Base-by-base conservation (phyloP, 2,329 filamentous ascomycete species). In the Chalara sp. region DNA sequence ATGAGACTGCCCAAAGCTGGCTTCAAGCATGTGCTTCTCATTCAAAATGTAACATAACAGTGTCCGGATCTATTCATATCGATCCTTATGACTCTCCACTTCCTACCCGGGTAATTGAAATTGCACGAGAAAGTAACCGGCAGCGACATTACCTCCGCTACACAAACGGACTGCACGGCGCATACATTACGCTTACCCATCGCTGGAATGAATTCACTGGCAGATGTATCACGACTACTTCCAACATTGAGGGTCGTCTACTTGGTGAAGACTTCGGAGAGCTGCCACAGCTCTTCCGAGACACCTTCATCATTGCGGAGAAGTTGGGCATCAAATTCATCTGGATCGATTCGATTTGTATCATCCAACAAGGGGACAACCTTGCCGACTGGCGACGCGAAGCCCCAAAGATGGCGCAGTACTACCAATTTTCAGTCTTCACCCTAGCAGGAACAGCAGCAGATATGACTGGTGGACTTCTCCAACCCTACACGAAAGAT, bases 301-400 rank as follows among this genome's bases (percentile, higher is more conserved):
- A 53, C 13, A 33, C 45, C 4, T 40, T 53, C 31, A 6, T 37
- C 7, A 37, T 50, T 32, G 32, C 48, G 3, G n/a, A 32, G 12
- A 44, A 43, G 31, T 12, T 50, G n/a, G 39, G 43, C n/a, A 33
- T 46, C 21, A 42, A 32, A 6, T 50, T 39, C 33, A 41, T 53
- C 29, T 53, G 51, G 51, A 53, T 50, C 29, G 51, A 53, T 32
- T 53, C 51, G 6, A 29, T 50, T 5, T 53, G 51, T 13, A 53
- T 53, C 11, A 50, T 53, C 21, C 51, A 53, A n/a, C n/a, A 44
- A 32, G 47, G 51, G 7, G 51, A 53, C 29, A 32, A 50, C 37
- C 7, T 13, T 32, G 44, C 33, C 31, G 52, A 53, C 28, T 53
- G 48, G 43, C n/a, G 30, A 29, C 6, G 35, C 4, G 52, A 53